These are phyloP conservation scores for Sicyos baderoa DNA, from an alignment of 306 rosid species.

Conservation along the genomic window DNA sequence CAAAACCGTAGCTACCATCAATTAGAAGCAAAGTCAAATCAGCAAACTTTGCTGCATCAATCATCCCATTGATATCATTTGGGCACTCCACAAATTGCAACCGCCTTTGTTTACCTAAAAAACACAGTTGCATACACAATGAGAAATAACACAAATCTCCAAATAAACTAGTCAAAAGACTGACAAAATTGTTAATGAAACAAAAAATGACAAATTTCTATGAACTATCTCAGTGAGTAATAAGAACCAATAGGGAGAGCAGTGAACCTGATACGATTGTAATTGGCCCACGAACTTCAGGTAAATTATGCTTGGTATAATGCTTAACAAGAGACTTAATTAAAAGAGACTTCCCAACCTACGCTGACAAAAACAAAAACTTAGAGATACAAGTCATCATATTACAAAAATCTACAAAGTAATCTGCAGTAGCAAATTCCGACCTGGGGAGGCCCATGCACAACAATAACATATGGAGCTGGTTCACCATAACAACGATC, in stretches of 20 bases:
- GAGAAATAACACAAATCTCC: not conserved
- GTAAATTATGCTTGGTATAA: slow-evolving; percentile 77
- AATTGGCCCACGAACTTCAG: slow-evolving; percentile 78
- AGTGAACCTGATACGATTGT: slow-evolving; percentile 61
- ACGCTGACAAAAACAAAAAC: slow-evolving; percentile 4
- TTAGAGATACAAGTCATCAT: not conserved
- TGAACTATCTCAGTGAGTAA: not conserved
- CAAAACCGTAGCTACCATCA: slow-evolving; percentile 90
- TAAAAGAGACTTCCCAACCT: slow-evolving; percentile 92
- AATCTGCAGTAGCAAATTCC: not conserved
- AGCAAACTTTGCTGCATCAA: slow-evolving; percentile 86
- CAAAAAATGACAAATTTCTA: not conserved
- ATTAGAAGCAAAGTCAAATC: slow-evolving; percentile 89
- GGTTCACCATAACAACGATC: slow-evolving; percentile 81
- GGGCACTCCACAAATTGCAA: slow-evolving; percentile 93
- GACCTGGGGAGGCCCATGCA: slow-evolving; percentile 96
- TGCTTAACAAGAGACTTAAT: slow-evolving; percentile 74
- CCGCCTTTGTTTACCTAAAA: slow-evolving; percentile 81
- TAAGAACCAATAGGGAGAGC: slow-evolving; percentile 23
- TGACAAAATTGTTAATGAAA: not conserved
- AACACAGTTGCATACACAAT: slow-evolving; percentile 13
- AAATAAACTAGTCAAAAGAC: not conserved
- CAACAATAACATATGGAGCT: slow-evolving; percentile 70
- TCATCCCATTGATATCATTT: slow-evolving; percentile 83
- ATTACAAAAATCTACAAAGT: not conserved